Base-by-base conservation (phyloP, 2,329 filamentous ascomycete species). In the Fusarium cyanostomum region DNA sequence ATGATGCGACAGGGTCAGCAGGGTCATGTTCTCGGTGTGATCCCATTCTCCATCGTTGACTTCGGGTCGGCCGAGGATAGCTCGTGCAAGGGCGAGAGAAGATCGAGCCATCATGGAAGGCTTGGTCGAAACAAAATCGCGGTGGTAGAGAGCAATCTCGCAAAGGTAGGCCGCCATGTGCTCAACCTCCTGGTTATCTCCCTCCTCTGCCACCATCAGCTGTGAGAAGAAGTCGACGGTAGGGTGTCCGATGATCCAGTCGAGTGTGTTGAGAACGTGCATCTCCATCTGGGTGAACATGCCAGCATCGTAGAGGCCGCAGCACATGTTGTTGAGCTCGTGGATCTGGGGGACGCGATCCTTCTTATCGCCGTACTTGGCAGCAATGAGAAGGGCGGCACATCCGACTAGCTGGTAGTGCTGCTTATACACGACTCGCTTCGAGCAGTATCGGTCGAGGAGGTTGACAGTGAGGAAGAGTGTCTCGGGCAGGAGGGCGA, bases 201-300 rank as follows among this genome's bases (percentile, higher is more conserved):
- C 79, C 75, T 91, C 92, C 76, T 97, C 92, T 41, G 91, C 86
- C 34, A 96, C 86, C 62, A 94, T 92, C 61, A 97, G 82, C 74
- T 97, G 91, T 42, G 96, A 85, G 80, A 97, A 99, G 76, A 90
- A 92, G 78, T 98, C 94, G 67, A 97, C 92, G 26, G 95, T 98
- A 2, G 95, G 94, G 79, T 98, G 94, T 52, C 95, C 95, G 68
- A 99, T 91, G 68, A 90, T 88, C 95, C 95, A 99, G 76, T 96
- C 92, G 58, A 99, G 86, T 2, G 95, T 99, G 80, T 97, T 96
- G 70, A 99, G 86, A 33, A 99, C 94, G 77, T 99, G 95, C 94
- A 96, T 98, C 81, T 99, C 95, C 95, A 99, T 99, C 79, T 99
- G 95, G 10, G 94, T 94, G 81, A 99, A 99, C 95, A 99, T 99